phyloP scores from a whole-genome alignment of 345 rosid genomes.

The Populus simonii region DNA sequence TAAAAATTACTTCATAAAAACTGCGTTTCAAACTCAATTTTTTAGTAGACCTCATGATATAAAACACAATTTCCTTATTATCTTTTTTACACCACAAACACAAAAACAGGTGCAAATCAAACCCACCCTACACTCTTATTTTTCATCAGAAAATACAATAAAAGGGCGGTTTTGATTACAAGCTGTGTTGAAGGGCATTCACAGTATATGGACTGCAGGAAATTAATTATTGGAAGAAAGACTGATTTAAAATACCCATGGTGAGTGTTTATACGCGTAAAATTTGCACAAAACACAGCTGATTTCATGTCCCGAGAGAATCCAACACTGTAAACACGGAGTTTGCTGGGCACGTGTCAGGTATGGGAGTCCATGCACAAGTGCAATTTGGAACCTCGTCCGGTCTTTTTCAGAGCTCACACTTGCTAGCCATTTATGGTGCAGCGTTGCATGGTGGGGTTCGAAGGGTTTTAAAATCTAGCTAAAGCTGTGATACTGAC shows the following conservation, averaged over 20 bases:
- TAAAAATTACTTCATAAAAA: too few relatives aligned
- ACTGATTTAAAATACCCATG: neutral
- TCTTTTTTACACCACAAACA: too few relatives aligned
- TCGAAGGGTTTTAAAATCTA: neutral
- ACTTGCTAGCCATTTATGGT: neutral
- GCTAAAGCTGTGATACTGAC: neutral
- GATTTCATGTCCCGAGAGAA: neutral
- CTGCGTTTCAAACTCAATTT: too few relatives aligned
- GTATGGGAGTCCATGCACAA: neutral
- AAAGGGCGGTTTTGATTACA: too few relatives aligned
- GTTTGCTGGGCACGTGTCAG: conserved; percentile 13
- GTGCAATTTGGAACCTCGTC: neutral
- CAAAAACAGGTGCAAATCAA: too few relatives aligned
- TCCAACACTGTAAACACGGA: neutral
- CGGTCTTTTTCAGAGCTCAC: neutral
- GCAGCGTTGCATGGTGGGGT: neutral
- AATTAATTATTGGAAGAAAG: neutral
- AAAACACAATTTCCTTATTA: too few relatives aligned
- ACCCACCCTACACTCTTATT: too few relatives aligned
- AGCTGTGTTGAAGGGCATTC: too few relatives aligned
- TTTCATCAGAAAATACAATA: too few relatives aligned
- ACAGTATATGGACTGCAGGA: too few relatives aligned
- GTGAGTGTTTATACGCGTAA: neutral
- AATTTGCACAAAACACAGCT: neutral
- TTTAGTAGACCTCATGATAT: too few relatives aligned